Evolutionary conservation across 768 basidiomycete genomes (phyloP).

Genomic region (Mycena capillaripes): DNA sequence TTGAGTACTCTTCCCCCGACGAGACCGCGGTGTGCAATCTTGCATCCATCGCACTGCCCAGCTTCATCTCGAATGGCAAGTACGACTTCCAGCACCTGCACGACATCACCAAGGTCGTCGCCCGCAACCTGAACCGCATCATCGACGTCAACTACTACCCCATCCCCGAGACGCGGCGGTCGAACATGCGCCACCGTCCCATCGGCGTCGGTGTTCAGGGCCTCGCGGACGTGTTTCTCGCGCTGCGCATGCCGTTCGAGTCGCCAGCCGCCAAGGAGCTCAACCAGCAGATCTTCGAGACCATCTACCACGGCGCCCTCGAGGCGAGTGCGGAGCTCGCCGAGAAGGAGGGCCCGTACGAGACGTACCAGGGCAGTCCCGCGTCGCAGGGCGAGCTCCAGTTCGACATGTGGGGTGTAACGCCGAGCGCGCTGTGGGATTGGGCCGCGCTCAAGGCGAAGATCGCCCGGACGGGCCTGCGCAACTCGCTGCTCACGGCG

Average conservation of each 20-base stretch:
- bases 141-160: conserved; percentile 88
- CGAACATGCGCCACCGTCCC: conserved; percentile 87
- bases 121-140: conserved; percentile 82
- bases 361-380: conserved; percentile 80
- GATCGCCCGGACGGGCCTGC: conserved; percentile 74
- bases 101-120: conserved; percentile 82
- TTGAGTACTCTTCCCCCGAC: conserved; percentile 87
- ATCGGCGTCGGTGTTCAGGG: conserved; percentile 89
- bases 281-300: conserved; percentile 88
- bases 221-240: conserved; percentile 89
- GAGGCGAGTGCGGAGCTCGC: conserved; percentile 83
- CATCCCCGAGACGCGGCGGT: conserved; percentile 78
- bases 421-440: conserved; percentile 79
- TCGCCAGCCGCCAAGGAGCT: conserved; percentile 75
- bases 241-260: conserved; percentile 86
- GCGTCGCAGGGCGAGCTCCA: conserved; percentile 78
- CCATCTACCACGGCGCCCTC: conserved; percentile 85
- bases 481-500: conserved; percentile 84
- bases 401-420: conserved; percentile 85
- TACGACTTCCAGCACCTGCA: conserved; percentile 88
- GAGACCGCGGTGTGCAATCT: conserved; percentile 90
- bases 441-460: conserved; percentile 80
- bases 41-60: conserved; percentile 84
- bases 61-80: conserved; percentile 71
- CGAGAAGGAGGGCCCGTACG: conserved; percentile 70